These are phyloP conservation scores for Exutisphaerella laricina DNA, from an alignment of 2,329 filamentous ascomycete genomes.

Conservation along the genomic window DNA sequence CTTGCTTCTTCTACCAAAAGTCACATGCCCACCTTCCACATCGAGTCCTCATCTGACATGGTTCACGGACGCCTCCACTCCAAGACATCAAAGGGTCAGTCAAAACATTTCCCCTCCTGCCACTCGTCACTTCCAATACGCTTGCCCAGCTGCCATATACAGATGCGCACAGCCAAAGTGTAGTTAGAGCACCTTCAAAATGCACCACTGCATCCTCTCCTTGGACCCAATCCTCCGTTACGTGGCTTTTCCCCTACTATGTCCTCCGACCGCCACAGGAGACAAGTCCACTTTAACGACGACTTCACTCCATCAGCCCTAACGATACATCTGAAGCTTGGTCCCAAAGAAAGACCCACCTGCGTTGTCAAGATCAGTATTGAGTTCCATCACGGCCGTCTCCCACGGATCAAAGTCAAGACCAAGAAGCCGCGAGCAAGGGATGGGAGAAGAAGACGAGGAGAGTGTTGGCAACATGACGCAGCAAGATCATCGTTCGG, in stretches of 20 bases:
- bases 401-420: constrained; percentile 29
- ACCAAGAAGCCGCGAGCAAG: constrained; percentile 23
- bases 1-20: not conserved
- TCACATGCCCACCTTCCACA: not conserved
- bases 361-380: constrained; percentile 29
- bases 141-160: not conserved
- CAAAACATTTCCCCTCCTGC: constrained; percentile 12
- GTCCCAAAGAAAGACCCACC: constrained; percentile 23
- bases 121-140: not conserved
- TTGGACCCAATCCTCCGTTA: constrained; percentile 2
- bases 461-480: constrained; percentile 50
- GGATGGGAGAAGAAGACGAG: constrained; percentile 18
- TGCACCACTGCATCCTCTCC: not conserved
- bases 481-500: constrained; percentile 42
- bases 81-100: constrained; percentile 5
- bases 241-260: not conserved
- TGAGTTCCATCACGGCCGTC: constrained; percentile 23
- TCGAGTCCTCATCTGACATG: constrained; percentile 6
- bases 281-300: constrained; percentile 27
- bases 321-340: constrained; percentile 25
- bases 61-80: not conserved
- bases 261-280: constrained; percentile 1
- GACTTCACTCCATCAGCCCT: constrained; percentile 25
- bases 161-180: not conserved
- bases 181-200: not conserved